Conservation (phyloP, 805 yeast genomes). For the Lipomyces starkeyi region DNA sequence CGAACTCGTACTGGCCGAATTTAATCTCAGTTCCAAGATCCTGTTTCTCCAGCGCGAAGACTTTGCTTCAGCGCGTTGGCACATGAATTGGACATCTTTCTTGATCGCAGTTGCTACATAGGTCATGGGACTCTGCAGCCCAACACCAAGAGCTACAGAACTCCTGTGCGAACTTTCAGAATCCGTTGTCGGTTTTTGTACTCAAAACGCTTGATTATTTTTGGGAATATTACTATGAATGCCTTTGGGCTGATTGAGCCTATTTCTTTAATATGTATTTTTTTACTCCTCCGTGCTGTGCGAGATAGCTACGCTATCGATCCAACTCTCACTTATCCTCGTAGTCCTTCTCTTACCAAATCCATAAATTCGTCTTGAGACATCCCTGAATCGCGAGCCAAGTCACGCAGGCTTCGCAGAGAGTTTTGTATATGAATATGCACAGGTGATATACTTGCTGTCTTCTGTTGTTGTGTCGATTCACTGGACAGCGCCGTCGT, state of each 20-base stretch:
- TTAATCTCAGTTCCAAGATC: background rate
- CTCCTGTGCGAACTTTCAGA: conserved; percentile 28
- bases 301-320: background rate
- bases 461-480: conserved; percentile 28
- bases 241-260: background rate
- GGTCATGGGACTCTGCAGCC: conserved; percentile 20
- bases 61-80: conserved; percentile 10
- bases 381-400: conserved; percentile 20
- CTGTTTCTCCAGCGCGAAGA: background rate
- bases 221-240: background rate
- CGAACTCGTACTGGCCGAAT: conserved; percentile 2
- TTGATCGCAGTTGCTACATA: conserved; percentile 17
- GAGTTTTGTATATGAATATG: conserved; percentile 16
- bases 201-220: background rate
- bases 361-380: conserved; percentile 17
- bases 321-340: background rate
- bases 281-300: background rate
- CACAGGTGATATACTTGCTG: conserved; percentile 2
- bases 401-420: conserved; percentile 19
- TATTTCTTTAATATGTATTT: conserved; percentile 6
- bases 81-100: conserved; percentile 7
- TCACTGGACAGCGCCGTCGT: conserved; percentile 36
- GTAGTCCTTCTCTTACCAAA: background rate
- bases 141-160: conserved; percentile 24
- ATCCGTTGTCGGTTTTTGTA: conserved; percentile 9